Evolutionary conservation across 169 alveolate genomes (phyloP).

Genomic region (Eimeria maxima): DNA sequence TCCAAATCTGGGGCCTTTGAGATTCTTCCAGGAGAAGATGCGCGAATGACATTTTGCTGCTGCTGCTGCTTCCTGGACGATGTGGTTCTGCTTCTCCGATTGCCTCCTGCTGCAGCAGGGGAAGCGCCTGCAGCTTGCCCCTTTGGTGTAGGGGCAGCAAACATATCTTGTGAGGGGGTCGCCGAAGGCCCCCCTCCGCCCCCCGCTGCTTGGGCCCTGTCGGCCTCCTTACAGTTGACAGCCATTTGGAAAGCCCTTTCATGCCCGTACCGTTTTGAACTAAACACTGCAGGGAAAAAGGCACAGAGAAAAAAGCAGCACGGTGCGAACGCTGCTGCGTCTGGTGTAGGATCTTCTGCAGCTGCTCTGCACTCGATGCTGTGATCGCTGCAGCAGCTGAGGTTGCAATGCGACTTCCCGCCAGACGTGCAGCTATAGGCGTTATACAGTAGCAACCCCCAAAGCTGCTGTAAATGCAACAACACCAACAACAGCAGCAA

Average conservation of each 20-base stretch:
- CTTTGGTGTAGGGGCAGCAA: constrained; percentile 37
- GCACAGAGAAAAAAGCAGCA: not conserved
- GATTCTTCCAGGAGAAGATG: constrained; percentile 10
- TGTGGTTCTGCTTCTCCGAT: constrained; percentile 10
- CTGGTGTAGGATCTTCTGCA: too few relatives aligned
- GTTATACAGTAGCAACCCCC: not conserved
- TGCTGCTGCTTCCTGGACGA: constrained; percentile 56
- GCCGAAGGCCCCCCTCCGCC: not conserved
- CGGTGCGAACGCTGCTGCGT: not conserved
- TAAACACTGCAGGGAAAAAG: constrained; percentile 37
- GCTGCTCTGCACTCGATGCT: not conserved
- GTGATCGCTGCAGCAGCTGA: not conserved
- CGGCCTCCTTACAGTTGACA: constrained; percentile 72
- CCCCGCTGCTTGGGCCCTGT: constrained; percentile 63
- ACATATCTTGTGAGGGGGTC: not conserved
- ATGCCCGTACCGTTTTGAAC: constrained; percentile 75
- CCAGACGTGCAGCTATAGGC: not conserved
- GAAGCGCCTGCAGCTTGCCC: constrained; percentile 9
- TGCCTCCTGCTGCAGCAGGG: constrained; percentile 47
- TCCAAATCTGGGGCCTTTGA: not conserved
- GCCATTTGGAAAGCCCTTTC: constrained; percentile 78
- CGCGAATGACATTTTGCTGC: not conserved
- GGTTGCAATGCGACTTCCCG: not conserved
- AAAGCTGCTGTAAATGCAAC: not conserved
- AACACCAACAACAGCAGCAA: not conserved